Percentiles rank a stretch among this genome's conserved stretches.
Conservation (phyloP, 2,329 filamentous ascomycete genomes). For the Stylonectria norvegica region DNA sequence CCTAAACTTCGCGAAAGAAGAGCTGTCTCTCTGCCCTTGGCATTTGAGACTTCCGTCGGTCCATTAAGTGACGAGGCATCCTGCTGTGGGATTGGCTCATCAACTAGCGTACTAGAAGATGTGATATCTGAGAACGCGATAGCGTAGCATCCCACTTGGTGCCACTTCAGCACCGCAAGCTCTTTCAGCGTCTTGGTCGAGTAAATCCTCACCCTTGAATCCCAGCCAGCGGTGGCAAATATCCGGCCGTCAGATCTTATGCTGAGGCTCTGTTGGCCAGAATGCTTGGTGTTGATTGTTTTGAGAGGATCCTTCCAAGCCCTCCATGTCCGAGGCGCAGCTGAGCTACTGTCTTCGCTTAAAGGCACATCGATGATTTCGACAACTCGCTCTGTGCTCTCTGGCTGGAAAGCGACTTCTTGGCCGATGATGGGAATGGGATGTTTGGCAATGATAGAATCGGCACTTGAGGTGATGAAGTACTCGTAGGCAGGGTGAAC, state of each 20-base stretch:
- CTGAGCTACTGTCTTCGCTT: constrained; percentile 11
- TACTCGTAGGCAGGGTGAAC: constrained; percentile 47
- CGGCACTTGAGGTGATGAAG: constrained; percentile 79
- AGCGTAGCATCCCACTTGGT: constrained; percentile 81
- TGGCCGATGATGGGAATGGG: constrained; percentile 48
- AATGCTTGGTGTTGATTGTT: constrained; percentile 73
- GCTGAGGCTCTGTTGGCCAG: constrained; percentile 78
- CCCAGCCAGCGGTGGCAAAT: constrained; percentile 92
- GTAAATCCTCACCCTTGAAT: constrained; percentile 77
- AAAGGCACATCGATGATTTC: constrained; percentile 21
- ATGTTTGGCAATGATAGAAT: constrained; percentile 75
- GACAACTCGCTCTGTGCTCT: constrained; percentile 22
- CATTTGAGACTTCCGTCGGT: too few species aligned
- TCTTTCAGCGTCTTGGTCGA: constrained; percentile 77
- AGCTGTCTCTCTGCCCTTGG: neutral
- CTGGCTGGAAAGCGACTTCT: constrained; percentile 20
- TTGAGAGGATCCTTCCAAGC: constrained; percentile 53
- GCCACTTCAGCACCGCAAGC: constrained; percentile 91
- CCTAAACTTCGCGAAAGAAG: neutral
- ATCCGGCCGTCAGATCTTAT: constrained; percentile 78
- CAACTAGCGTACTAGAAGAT: too few species aligned
- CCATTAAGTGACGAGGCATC: constrained; percentile 22
- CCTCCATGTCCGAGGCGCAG: constrained; percentile 11
- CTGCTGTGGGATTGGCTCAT: constrained; percentile 2
- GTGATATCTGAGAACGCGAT: constrained; percentile 63